Evolutionary conservation across 177 flowering plant species (phyloP).

Genomic region (Telopea speciosissima): DNA sequence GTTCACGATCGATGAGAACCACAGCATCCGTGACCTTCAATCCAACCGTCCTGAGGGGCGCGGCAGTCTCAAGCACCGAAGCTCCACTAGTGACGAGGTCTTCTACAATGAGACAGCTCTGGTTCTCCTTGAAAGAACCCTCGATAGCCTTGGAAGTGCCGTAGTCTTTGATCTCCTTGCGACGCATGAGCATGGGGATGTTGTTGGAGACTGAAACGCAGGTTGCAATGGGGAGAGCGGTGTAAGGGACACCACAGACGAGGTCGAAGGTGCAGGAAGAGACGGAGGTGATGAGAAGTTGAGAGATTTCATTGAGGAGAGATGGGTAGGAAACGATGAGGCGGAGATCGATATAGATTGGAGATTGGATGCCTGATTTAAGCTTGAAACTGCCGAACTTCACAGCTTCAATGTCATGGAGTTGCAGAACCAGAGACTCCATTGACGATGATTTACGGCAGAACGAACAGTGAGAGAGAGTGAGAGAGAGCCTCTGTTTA

Average conservation of each 20-base stretch:
- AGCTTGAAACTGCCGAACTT: slow-evolving; percentile 90
- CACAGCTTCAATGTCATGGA: slow-evolving; percentile 87
- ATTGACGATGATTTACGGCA: slow-evolving; percentile 18
- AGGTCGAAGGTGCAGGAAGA: slow-evolving; percentile 54
- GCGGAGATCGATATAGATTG: slow-evolving; percentile 93
- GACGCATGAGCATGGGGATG: slow-evolving; percentile 88
- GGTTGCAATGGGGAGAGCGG: slow-evolving; percentile 91
- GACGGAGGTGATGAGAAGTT: slow-evolving; percentile 51
- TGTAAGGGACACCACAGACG: slow-evolving; percentile 90
- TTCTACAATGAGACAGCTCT: slow-evolving; percentile 60
- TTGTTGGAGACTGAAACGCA: slow-evolving; percentile 43
- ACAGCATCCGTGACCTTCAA: slow-evolving; percentile 76
- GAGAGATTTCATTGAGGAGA: slow-evolving; percentile 64
- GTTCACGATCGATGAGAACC: slow-evolving; percentile 83
- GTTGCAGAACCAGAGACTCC: slow-evolving; percentile 73
- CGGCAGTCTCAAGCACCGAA: slow-evolving; percentile 81
- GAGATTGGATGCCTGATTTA: slow-evolving; percentile 86
- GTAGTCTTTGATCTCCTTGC: slow-evolving; percentile 80
- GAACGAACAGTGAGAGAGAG: too few relatives aligned
- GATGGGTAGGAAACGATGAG: slow-evolving; percentile 83
- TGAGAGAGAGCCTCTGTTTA: too few relatives aligned
- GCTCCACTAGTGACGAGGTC: slow-evolving; percentile 85
- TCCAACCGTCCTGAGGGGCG: slow-evolving; percentile 69
- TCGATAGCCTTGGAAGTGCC: slow-evolving; percentile 79
- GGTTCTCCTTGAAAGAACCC: slow-evolving; percentile 41